Evolutionary conservation across 352 stramenopile species (phyloP), one percentile per base, ranked within the genome.

Genomic region (Globisporangium nodosum): DNA sequence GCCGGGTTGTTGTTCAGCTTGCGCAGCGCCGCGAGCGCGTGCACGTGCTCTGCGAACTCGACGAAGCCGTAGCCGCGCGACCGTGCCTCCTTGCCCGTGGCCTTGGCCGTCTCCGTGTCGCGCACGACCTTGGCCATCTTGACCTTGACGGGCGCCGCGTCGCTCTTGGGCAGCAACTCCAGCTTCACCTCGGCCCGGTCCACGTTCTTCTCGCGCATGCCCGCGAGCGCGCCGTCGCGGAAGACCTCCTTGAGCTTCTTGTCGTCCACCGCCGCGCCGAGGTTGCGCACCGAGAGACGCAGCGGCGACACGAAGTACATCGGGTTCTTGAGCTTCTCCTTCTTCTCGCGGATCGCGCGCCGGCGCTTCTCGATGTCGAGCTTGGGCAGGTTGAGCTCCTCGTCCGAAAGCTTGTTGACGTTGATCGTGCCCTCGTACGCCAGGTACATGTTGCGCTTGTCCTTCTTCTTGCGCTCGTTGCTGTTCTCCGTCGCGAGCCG

Each of bases 1-100:
- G 80, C 69, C 0, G 96, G 88, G 74, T 99, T 99, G 75, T 99
- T 99, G 74, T 99, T 99, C 40, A 99, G 68, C 54, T 96, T 73
- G 24, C 97, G 87, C 42, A 99, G 75, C 54, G 92, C 96, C n/a
- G 95, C 93, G 33, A 99, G 75, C 15, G 97, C 96, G 76, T 98
- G 93, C 40, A 89, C 77, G 75, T 99, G 97, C 70, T 98, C 77
- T 12, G 80, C 82, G 68, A 99, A 99, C 74, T 99, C 96, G n/a
- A 98, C 94, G 80, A 99, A 99, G 15, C 85, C 97, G 59, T 87
- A 93, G 27, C 84, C 81, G 24, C 81, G 74, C 31, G 84, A 93
- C 18, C 70, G 67, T 16, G 74, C 52, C 35, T 81, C 76, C 66
- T 89, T 86, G 20, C 74, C 78, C 11, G 47, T 33, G 13, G 76